Conservation (phyloP, 139 green algal species). For the Trebouxia sp. region DNA sequence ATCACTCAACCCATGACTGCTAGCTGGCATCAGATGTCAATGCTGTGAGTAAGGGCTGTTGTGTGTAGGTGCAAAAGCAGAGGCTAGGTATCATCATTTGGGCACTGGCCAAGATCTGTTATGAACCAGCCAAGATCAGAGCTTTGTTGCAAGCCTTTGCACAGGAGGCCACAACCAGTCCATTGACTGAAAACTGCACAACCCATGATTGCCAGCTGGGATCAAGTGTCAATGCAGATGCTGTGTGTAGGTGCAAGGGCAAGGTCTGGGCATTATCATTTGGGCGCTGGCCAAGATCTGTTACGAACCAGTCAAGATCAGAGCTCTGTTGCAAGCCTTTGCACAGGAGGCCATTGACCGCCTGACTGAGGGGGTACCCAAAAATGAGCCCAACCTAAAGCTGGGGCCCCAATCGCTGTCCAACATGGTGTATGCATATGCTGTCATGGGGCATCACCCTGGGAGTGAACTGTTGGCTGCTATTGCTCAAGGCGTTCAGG, state of each 20-base stretch:
- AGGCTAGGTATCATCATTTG: slow-evolving; percentile 29
- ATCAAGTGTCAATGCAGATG: too few species aligned
- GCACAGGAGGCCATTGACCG: slow-evolving; percentile 30
- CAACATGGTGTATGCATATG: slow-evolving; percentile 53
- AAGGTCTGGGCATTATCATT: slow-evolving; percentile 31
- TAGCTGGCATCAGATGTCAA: too few species aligned
- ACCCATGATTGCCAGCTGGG: too few species aligned
- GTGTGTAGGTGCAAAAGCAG: too few species aligned
- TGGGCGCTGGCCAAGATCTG: slow-evolving; percentile 30
- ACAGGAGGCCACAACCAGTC: too few species aligned
- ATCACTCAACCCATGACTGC: too few species aligned
- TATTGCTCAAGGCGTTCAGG: slow-evolving; percentile 17
- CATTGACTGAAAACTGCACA: too few species aligned
- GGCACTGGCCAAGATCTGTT: too few species aligned
- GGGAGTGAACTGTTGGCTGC: not conserved
- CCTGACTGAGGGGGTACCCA: not conserved
- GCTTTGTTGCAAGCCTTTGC: too few species aligned
- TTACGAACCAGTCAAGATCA: not conserved
- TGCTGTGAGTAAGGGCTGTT: too few species aligned
- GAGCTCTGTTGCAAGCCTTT: slow-evolving; percentile 26
- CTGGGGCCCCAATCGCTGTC: slow-evolving; percentile 48
- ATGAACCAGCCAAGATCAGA: too few species aligned
- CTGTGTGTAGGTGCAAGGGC: too few species aligned
- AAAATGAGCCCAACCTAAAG: slow-evolving; percentile 20
- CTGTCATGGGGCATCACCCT: slow-evolving; percentile 36